Base-by-base conservation (phyloP, 352 stramenopile species). In the Phytophthora pini region DNA sequence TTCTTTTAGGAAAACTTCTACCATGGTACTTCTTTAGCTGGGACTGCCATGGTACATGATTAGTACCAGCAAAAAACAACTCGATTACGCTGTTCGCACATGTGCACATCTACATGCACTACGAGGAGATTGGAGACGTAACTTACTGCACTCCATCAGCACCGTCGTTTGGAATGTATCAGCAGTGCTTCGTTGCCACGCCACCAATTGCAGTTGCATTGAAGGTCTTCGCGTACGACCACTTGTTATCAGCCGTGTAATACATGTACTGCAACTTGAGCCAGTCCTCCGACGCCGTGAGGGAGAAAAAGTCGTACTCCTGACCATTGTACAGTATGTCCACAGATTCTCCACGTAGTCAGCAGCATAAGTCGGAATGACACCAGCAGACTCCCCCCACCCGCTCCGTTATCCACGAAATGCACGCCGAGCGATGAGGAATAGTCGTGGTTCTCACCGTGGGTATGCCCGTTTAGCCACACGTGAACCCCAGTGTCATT, bases 341-440 rank as follows among this genome's bases (percentile, higher is more conserved):
- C 83, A 90, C 22, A 88, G 55, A 48, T 89, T 89, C 32, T 77
- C 58, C 4, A 92, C 61, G 22, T 78, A 73, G 53, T 69, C 59
- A 43, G 70, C 54, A 2, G 78, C 80, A 22, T 87, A 82, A 24
- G 56, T 70, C 2, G 81, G 77, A 45, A 88, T 88, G 36, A 77
- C 79, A 38, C 77, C 82, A 6, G 79, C 71, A 34, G 81, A 88
- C 48, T 84, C 74, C 47, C 17, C 77, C 82, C 80, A 34, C 82
- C 82, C 9, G 79, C 82, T 8, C 82, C 82, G 29, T 91, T 91
- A 56, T 89, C 82, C 10, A 91, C 66, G 47, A 91, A 91, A 43
- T 91, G 82, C 11, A 80, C 80, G 15, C 69, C 69, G 13, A 87
- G 70, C 12, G 62, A 70, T 34, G 70, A 72, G 39, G 69, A 71